Evolutionary conservation across 305 asterid genomes (phyloP), one percentile per base, ranked within the genome.

Genomic region (Fraxinus latifolia): DNA sequence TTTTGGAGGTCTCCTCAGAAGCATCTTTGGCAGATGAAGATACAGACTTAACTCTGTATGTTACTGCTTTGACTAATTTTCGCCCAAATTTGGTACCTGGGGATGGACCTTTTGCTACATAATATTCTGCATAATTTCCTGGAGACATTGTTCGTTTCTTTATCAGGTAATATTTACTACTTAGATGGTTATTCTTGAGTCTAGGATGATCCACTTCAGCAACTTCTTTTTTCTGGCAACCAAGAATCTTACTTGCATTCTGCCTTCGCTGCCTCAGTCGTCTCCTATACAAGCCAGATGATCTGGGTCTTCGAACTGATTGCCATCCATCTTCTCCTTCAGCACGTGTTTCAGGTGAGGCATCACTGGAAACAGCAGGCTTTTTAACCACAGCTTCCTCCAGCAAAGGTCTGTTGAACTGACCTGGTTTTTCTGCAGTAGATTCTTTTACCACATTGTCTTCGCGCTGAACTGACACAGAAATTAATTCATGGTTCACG

Each of bases 241-340:
- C 89, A 82, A 89, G 76, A 65, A 89, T 88, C 88, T 91, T 96
- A 84, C 80, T 84, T 47, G 86, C 84, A 76, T 89, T 87, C 86
- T 88, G 93, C 77, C 97, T 90, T 29, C 97, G 85, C 86, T 93
- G 97, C 91, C 98, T 90, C 76, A 88, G 74, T 70, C 95, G 89
- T 85, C 93, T 91, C 75, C 96, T 94, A 80, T 89, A 85, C 83
- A 84, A 83, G 78, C 98, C 92, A 67, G 97, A 92, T 60, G 99
- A 96, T 87, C 95, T 89, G 79, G 97, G 97, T 82, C 89, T 91
- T 76, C 92, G 98, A 83, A 96, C 99, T 32, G 99, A 91, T 85
- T 94, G 99, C 99, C 99, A 96, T 67, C 97, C 98, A 11, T 96
- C 97, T 85, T 96, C 99, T 78, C 90, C 98, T 88, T 93, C 98